Base-by-base conservation (phyloP, 2,329 filamentous ascomycete species). In the Colletotrichum tropicicola region DNA sequence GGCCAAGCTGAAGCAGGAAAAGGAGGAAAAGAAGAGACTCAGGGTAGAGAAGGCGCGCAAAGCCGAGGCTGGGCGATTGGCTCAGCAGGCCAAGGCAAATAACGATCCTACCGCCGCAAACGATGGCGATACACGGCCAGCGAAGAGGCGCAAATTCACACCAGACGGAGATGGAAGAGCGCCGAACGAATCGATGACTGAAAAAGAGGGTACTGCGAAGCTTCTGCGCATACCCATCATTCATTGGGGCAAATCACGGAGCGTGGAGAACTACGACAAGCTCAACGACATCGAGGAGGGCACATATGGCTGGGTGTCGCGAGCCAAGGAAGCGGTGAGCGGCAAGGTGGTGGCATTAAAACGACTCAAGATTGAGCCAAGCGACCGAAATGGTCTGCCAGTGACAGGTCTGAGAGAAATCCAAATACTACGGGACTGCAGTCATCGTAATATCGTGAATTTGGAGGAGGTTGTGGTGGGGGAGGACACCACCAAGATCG, bases 261-360 rank as follows among this genome's bases (percentile, higher is more conserved):
- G 92, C 74, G 91, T 97, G 25, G 91, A 95, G 73, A 91, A 93
- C 73, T 99, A 94, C 79, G 92, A 98, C 73, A 92, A 92, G 70
- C 84, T 99, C 61, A 99, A 99, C 77, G 92, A 96, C 75, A 99
- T 99, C 72, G 96, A 98, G 78, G 96, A 99, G 81, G 96, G 96
- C 35, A 94, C 94, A 8, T 99, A 99, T 78, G 96, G 96, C 47
- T 95, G 91, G 87, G 96, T 99, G 5, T 94, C 94, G 58, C 87
- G 96, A 62, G 96, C 94, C 12, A 90, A 85, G 67, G 91, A 97
- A 71, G 83, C 86, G 30, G 80, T 83, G 4, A 95, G 92, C 0
- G 92, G 92, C 32, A 87, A 91, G 61, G 86, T 99, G 6, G 94
- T 98, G 19, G 96, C 96, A 13, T 82, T 99, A 69, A 99, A 99